Conservation (phyloP, 768 basidiomycete species). For the Rhizopogon sp. region DNA sequence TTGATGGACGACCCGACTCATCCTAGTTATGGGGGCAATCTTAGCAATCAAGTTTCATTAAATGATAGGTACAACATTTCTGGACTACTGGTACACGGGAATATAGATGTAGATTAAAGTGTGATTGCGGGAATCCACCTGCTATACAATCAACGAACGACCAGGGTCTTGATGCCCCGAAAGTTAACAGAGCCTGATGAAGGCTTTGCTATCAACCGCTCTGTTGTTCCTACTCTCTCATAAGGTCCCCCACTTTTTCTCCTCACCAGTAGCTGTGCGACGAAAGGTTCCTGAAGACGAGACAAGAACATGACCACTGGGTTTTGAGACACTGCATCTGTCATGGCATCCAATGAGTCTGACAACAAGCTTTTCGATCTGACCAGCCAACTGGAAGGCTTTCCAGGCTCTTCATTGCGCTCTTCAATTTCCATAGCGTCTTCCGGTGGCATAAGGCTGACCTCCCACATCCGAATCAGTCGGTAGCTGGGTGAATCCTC, state of each 20-base stretch:
- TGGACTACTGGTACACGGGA: background rate
- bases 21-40: background rate
- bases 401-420: background rate
- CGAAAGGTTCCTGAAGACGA: conserved; percentile 15
- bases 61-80: background rate
- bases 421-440: background rate
- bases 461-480: conserved; percentile 21
- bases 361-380: background rate
- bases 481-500: conserved; percentile 2
- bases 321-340: background rate
- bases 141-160: background rate
- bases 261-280: conserved; percentile 18
- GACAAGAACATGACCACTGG: background rate
- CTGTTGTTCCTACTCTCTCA: background rate
- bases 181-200: background rate
- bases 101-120: background rate
- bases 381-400: background rate
- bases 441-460: background rate
- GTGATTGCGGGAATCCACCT: background rate
- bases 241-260: background rate
- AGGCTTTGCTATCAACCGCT: background rate
- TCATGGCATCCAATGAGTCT: background rate
- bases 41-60: background rate
- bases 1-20: conserved; percentile 19
- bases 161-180: background rate